A percentile compares a stretch with the other conserved stretches of the same genome.
phyloP scores from a whole-genome alignment of 495 filamentous ascomycete genomes.

The Mycothermus thermophilus region DNA sequence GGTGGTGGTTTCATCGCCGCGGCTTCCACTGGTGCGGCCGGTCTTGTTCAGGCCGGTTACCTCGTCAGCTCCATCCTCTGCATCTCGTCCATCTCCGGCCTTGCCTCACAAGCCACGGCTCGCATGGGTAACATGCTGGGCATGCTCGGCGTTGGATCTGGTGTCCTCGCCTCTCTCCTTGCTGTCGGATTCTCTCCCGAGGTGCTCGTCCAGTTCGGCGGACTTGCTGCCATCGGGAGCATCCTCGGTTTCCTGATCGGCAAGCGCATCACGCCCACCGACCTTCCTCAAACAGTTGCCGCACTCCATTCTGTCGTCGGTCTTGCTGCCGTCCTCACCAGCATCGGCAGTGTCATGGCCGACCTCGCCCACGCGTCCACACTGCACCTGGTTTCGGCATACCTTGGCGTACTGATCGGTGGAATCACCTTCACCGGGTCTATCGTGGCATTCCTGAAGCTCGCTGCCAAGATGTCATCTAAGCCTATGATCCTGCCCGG shows the following conservation, averaged over 20 bases:
- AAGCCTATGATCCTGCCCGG: conserved; percentile 53
- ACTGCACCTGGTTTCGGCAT: conserved; percentile 64
- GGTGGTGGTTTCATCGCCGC: conserved; percentile 64
- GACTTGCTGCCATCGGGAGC: conserved; percentile 53
- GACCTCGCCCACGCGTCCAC: conserved; percentile 50
- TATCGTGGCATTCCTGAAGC: conserved; percentile 68
- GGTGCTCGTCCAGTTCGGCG: conserved; percentile 56
- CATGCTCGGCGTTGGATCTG: conserved; percentile 63
- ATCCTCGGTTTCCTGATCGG: conserved; percentile 53
- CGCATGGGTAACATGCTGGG: conserved; percentile 68
- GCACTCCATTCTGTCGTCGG: conserved; percentile 73
- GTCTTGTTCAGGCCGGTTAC: conserved; percentile 69
- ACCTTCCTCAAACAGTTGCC: conserved; percentile 69
- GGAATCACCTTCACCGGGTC: conserved; percentile 77
- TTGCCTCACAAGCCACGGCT: conserved; percentile 64
- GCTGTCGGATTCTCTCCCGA: conserved; percentile 66
- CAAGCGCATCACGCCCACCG: conserved; percentile 68
- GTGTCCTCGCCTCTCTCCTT: conserved; percentile 60
- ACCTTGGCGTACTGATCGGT: conserved; percentile 66
- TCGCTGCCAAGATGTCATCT: conserved; percentile 63
- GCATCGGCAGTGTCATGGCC: conserved; percentile 66
- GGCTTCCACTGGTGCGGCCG: conserved; percentile 61
- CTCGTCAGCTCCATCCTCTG: conserved; percentile 65
- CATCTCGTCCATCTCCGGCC: conserved; percentile 55
- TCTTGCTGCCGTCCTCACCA: conserved; percentile 66